Percentiles rank a stretch among this genome's conserved stretches.
These are phyloP conservation scores for Brachypodium distachyon DNA, from an alignment of 202 grass and related monocot genomes.

Conservation along the genomic window DNA sequence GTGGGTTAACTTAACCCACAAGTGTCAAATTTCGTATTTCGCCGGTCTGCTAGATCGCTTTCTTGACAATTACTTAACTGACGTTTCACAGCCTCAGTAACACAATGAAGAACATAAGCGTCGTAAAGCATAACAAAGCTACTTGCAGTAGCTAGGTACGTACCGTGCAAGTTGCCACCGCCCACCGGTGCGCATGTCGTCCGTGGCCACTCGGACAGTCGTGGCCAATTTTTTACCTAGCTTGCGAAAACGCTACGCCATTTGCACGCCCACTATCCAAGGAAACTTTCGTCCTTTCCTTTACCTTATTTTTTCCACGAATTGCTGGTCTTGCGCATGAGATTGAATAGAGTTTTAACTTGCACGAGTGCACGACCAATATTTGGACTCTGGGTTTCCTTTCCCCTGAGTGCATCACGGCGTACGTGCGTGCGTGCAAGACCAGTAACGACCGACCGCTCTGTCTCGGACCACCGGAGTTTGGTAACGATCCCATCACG, in stretches of 20 bases:
- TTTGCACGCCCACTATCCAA: conserved; percentile 4
- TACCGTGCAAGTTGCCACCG: background rate
- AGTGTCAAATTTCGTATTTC: background rate
- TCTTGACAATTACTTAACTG: background rate
- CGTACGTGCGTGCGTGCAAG: background rate
- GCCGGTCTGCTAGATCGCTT: background rate
- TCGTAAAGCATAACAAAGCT: background rate
- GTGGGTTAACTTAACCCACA: background rate
- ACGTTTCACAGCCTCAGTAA: background rate
- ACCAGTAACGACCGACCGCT: background rate
- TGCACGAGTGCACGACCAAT: background rate
- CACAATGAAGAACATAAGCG: background rate
- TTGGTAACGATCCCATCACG: too few relatives aligned
- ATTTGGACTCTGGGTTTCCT: background rate
- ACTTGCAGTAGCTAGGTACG: background rate
- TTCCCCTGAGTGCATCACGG: background rate
- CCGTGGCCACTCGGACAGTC: background rate
- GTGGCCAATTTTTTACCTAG: conserved; percentile 12
- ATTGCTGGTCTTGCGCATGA: background rate
- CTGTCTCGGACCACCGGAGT: too few relatives aligned
- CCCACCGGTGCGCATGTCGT: background rate
- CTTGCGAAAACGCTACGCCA: conserved; percentile 29
- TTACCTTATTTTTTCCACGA: background rate
- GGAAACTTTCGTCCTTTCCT: background rate
- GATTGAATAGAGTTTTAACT: background rate